Percentiles rank a stretch among this genome's conserved stretches.
These are phyloP conservation scores for Aspergillus alliaceus DNA, from an alignment of 2,329 filamentous ascomycete genomes.

Conservation along the genomic window DNA sequence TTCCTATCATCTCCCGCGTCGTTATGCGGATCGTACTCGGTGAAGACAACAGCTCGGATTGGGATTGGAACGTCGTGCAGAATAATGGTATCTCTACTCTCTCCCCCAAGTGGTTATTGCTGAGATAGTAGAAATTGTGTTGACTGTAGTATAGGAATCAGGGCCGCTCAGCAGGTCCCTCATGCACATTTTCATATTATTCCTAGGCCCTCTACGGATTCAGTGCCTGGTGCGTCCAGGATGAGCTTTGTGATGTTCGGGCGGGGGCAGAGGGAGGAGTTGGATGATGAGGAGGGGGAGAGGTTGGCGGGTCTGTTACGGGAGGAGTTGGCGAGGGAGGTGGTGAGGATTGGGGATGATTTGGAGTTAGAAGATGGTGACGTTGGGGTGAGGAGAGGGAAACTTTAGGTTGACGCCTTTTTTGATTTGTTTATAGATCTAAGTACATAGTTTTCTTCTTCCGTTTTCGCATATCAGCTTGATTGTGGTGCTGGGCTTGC, in stretches of 20 bases:
- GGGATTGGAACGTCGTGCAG: slow-evolving; percentile 98
- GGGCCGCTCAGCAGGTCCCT: slow-evolving; percentile 87
- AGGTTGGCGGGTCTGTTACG: slow-evolving; percentile 38
- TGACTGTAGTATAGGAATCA: slow-evolving; percentile 54
- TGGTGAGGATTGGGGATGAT: slow-evolving; percentile 35
- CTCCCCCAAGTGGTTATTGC: not conserved
- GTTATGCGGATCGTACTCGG: slow-evolving; percentile 68
- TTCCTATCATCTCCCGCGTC: slow-evolving; percentile 61
- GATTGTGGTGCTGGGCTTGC: slow-evolving; percentile 5
- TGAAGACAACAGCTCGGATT: slow-evolving; percentile 47
- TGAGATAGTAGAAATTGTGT: no score
- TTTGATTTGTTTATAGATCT: not conserved
- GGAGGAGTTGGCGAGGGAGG: slow-evolving; percentile 37
- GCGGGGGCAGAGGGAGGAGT: slow-evolving; percentile 46
- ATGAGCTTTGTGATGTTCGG: slow-evolving; percentile 48
- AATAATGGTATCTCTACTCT: slow-evolving; percentile 68
- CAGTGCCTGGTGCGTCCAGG: slow-evolving; percentile 16
- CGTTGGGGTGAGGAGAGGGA: slow-evolving; percentile 14
- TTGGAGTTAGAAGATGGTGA: slow-evolving; percentile 28
- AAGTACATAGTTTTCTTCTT: not conserved
- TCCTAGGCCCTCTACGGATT: slow-evolving; percentile 62
- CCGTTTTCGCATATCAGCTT: not conserved
- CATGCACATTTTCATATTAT: slow-evolving; percentile 97
- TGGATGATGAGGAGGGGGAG: slow-evolving; percentile 48
- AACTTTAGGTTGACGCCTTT: slow-evolving; percentile 11